Base-by-base conservation (phyloP, 768 basidiomycete species). In the Calvatia gigantea region DNA sequence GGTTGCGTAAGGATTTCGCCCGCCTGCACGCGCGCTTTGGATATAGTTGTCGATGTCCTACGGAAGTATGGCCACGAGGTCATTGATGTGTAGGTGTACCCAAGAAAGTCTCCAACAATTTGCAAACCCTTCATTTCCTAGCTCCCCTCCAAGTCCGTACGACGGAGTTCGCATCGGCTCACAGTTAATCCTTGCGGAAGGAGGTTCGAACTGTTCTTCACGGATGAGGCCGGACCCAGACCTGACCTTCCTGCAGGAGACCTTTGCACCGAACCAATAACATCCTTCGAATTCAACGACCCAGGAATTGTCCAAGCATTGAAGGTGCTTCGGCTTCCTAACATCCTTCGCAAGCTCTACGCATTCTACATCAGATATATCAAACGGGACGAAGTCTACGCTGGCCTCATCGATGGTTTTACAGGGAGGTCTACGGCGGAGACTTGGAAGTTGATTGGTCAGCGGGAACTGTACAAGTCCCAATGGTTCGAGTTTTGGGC, bases 1-100 rank as follows among this genome's bases (percentile, higher is more conserved):
- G 84, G 81, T 4, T 75, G 84, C 29, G 76, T 86, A 1, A 59
- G 66, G 27, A 81, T 83, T 2, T 84, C 85, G 1, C 85, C 85
- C 1, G 79, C 85, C 0, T 85, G 83, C 57, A 64, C 66, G 28
- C 75, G 85, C n/a, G 84, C 81, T 14, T 70, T 86, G 7, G 61
- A 74, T 32, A 69, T 58, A 21, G 81, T 83, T 1, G 75, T 77
- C 1, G 69, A 76, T 0, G 66, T 69, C 4, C 67, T 86, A 17
- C 55, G 69, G 29, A 73, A 68, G 29, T 58, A 76, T 11, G 83
- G 83, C 0, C 79, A 86, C 29, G 70, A 79, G 41, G 67, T 84
- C 5, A 65, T 82, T 11, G 63, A 73, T 6, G 64, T 85, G 82
- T 79, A 61, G 56, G 75, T 57, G 41, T 12, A 15, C 23, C n/a